Base-by-base conservation (phyloP, 2,329 filamentous ascomycete species). In the Alternaria gansuensis region DNA sequence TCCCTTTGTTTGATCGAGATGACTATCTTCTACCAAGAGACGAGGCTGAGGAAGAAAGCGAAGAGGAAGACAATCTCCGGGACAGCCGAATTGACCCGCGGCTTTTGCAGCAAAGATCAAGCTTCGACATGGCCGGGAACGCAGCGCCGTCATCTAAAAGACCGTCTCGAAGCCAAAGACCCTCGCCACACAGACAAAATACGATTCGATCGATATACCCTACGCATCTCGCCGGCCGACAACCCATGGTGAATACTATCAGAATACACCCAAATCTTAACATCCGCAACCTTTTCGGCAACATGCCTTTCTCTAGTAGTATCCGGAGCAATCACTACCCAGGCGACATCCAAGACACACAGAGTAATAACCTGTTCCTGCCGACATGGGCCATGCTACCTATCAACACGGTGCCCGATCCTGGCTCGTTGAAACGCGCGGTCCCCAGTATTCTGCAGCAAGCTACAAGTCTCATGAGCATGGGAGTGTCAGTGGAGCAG, bases 371-470 rank as follows among this genome's bases (percentile, higher is more conserved):
- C 29, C 33, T 71, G 1, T 67, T 60, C 11, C 21, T 71, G n/a
- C 68, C 68, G 3, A 70, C 63, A 3, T 71, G 68, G 68, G 61
- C 68, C 7, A 71, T 71, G 68, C 61, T 68, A 53, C 62, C 68
- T 3, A 59, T 69, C 7, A 71, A 63, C 33, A 67, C 67, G 2
- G 49, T 57, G 9, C 62, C 66, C 1, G 67, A 70, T 29, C 65
- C 67, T 6, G 68, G 68, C 0, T 67, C 65, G 2, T 21, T 69
- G 2, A 60, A 46, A 24, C 40, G 57, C 17, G 62, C 59, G 4
- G 59, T 70, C 2, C 41, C 51, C 7, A 28, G 36, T 10, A 49
- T 70, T 28, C n/a, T 66, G 1, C 51, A 60, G 8, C 57, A 70
- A 57, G 60, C 64, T 4, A 48, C 64, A 8, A 56, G 34, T 3